Conservation (phyloP, 805 yeast species). For the Yamadazyma ubonensis region DNA sequence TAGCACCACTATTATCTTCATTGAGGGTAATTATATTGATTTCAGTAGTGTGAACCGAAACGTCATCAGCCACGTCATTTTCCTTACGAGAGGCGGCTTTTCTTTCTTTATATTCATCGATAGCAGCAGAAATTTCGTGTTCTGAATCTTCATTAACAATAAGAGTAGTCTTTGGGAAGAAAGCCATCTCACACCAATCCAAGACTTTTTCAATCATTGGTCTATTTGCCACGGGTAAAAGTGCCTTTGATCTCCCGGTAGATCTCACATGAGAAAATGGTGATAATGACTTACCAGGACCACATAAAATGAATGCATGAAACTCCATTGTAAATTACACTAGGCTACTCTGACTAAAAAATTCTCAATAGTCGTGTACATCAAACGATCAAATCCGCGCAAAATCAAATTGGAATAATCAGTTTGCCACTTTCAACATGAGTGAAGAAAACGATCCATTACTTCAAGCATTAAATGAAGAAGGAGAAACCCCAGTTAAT, state of each 20-base stretch:
- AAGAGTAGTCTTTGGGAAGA: conserved; percentile 67
- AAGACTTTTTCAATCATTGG: conserved; percentile 86
- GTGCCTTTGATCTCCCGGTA: conserved; percentile 75
- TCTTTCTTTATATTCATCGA: conserved; percentile 44
- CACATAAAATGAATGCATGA: conserved; percentile 89
- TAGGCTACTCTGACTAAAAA: neutral
- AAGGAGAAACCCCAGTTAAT: conserved; percentile 26
- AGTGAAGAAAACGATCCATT: conserved; percentile 19
- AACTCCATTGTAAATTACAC: conserved; percentile 64
- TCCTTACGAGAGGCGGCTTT: conserved; percentile 14
- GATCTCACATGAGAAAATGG: conserved; percentile 68
- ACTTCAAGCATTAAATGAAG: conserved; percentile 18
- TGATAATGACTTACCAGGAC: conserved; percentile 67
- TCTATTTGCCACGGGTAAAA: conserved; percentile 84
- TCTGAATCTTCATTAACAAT: conserved; percentile 52
- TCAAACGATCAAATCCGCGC: conserved; percentile 8
- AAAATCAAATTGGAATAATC: neutral
- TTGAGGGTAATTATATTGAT: conserved; percentile 24
- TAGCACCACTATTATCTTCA: conserved; percentile 57
- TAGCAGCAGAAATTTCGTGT: conserved; percentile 46
- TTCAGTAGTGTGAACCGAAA: conserved; percentile 12
- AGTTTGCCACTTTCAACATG: conserved; percentile 14
- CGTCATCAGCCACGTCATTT: conserved; percentile 16
- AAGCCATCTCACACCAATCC: conserved; percentile 90
- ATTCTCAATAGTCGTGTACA: conserved; percentile 6